Conservation (phyloP, 139 green algal species). For the Auxenochlorella protothecoides region DNA sequence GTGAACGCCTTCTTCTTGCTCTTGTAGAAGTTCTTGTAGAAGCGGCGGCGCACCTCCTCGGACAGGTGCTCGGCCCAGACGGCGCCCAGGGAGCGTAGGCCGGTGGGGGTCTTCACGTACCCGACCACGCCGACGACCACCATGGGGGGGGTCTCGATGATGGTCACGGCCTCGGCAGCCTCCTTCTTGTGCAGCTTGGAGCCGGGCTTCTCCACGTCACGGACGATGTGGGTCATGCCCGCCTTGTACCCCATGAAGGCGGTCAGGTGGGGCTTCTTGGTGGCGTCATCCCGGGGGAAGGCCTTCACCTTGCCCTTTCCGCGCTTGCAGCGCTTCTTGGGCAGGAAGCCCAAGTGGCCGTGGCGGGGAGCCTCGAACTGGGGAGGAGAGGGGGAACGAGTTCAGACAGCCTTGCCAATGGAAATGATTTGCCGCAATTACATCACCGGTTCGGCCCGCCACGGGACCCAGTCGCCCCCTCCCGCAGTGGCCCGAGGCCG, state of each 20-base stretch:
- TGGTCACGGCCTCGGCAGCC: slow-evolving; percentile 91
- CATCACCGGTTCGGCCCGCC: no score
- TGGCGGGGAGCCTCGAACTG: slow-evolving; percentile 47
- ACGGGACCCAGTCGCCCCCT: no score
- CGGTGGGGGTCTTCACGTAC: slow-evolving; percentile 90
- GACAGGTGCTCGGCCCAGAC: slow-evolving; percentile 96
- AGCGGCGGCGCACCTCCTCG: slow-evolving; percentile 78
- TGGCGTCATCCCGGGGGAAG: slow-evolving; percentile 86
- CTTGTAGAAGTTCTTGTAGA: slow-evolving; percentile 98
- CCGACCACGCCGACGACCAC: slow-evolving; percentile 95
- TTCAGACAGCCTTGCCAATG: no score
- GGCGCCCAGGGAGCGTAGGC: slow-evolving; percentile 85
- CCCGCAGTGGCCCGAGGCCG: no score
- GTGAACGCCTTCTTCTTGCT: slow-evolving; percentile 99
- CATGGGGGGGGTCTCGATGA: slow-evolving; percentile 95
- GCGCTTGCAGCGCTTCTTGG: slow-evolving; percentile 95
- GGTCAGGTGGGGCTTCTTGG: slow-evolving; percentile 84
- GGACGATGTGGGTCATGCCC: slow-evolving; percentile 97
- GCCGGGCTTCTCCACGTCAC: slow-evolving; percentile 97
- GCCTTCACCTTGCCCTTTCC: slow-evolving; percentile 88
- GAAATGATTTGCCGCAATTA: no score
- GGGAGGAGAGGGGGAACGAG: background rate
- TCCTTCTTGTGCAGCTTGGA: slow-evolving; percentile 99
- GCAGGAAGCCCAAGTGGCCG: slow-evolving; percentile 95
- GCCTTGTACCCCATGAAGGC: slow-evolving; percentile 93